Evolutionary conservation across 2,329 filamentous ascomycete genomes (phyloP), one percentile per base, ranked within the genome.

Genomic region (Phoma sp.): DNA sequence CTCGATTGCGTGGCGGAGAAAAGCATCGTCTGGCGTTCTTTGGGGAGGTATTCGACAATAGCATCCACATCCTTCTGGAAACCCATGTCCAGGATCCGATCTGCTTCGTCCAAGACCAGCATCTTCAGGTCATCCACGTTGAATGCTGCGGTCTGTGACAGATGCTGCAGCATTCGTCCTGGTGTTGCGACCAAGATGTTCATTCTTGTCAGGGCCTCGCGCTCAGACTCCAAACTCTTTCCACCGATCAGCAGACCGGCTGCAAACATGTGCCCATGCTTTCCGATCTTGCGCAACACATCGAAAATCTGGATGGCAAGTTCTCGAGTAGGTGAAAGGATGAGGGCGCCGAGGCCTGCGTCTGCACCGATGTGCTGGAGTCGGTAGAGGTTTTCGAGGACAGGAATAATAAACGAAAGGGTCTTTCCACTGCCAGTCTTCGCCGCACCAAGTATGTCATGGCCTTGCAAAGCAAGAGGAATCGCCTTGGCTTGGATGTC

Each of bases 1-100:
- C 92, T 96, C 62, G 93, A 98, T 76, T 99, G 95, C 0, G 95
- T 99, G 0, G 95, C 95, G 70, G 91, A 96, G 80, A 98, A 99
- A 9, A 99, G 85, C 71, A 99, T 82, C 0, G 95, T 99, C 77
- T 99, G 95, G 57, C 95, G 83, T 23, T 88, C 80, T 65, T 86
- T 88, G 1, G 95, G 95, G 1, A 99, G 81, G 72, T 98, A 96
- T 57, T 96, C 92, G 23, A 99, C 78, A 43, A 99, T 90, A 0
- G 95, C 95, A 76, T 99, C 95, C 3, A 99, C 88, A 1, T 91
- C 91, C 5, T 83, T 81, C 75, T 96, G 89, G 74, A 99, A 99
- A 5, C 95, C 95, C 92, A 98, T 95, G 70, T 99, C 95, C 83
- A 99, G 87, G 69, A 97, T 97, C 32, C 95, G 86, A 74, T 99